Evolutionary conservation across 768 basidiomycete species (phyloP).

Genomic region (Podaxis sp.): DNA sequence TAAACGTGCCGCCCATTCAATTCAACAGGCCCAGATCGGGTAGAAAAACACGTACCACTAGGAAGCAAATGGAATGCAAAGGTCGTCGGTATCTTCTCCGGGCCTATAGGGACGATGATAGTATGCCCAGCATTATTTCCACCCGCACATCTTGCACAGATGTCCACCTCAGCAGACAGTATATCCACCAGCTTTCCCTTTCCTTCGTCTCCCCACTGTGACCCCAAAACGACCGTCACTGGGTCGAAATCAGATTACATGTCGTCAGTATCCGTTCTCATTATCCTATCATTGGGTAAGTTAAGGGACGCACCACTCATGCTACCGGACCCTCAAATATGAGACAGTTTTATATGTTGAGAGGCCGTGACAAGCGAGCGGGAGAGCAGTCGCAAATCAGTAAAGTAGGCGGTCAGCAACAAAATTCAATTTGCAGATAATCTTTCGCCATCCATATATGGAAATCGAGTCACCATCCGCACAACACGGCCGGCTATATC

Average conservation of each 20-base stretch:
- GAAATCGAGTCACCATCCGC: neutral
- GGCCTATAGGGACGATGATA: constrained; percentile 80
- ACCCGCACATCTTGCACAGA: constrained; percentile 96
- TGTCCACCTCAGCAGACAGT: constrained; percentile 81
- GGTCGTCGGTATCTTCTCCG: constrained; percentile 57
- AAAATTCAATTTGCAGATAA: neutral
- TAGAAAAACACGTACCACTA: constrained; percentile 59
- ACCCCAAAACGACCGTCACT: constrained; percentile 76
- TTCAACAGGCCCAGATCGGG: neutral
- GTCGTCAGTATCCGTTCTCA: neutral
- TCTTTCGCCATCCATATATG: neutral
- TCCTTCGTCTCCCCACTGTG: constrained; percentile 94
- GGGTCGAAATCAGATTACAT: neutral
- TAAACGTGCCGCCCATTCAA: neutral
- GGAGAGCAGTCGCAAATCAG: neutral
- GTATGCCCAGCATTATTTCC: constrained; percentile 99
- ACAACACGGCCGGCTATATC: no score
- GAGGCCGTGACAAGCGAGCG: no score
- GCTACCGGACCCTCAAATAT: neutral
- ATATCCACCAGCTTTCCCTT: constrained; percentile 98
- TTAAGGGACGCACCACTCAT: neutral
- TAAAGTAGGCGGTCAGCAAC: neutral
- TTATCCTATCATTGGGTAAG: neutral
- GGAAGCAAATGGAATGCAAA: constrained; percentile 97
- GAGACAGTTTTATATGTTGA: neutral